Conservation (phyloP, 768 basidiomycete species). For the Dendrothele bispora region DNA sequence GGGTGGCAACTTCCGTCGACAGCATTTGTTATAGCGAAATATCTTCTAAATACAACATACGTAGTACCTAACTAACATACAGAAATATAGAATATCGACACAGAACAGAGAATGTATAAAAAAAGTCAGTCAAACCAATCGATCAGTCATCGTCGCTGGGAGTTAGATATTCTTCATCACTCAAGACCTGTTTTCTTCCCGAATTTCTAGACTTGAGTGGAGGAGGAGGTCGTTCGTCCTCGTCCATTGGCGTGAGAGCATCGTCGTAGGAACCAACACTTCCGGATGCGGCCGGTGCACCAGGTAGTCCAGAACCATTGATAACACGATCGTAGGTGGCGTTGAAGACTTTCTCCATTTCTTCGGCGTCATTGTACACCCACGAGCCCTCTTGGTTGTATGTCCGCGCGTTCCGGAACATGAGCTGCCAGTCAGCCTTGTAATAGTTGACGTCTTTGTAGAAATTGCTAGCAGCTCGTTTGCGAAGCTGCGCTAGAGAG, state of each 20-base stretch:
- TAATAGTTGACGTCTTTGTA: conserved; percentile 78
- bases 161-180: conserved; percentile 50
- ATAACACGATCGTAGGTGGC: conserved; percentile 65
- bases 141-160: conserved; percentile 63
- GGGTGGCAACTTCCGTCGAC: too few relatives aligned
- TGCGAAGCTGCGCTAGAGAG: conserved; percentile 82
- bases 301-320: conserved; percentile 71
- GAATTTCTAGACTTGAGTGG: conserved; percentile 54
- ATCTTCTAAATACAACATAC: too few relatives aligned
- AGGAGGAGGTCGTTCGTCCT: conserved; percentile 66
- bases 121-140: not conserved
- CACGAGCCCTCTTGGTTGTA: conserved; percentile 96
- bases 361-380: conserved; percentile 92
- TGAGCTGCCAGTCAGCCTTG: conserved; percentile 80
- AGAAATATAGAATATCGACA: not conserved
- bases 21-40: too few relatives aligned
- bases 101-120: not conserved
- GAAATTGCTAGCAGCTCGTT: conserved; percentile 60
- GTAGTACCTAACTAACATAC: too few relatives aligned
- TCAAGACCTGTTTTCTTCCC: conserved; percentile 72
- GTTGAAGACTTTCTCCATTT: conserved; percentile 90
- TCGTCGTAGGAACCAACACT: conserved; percentile 51
- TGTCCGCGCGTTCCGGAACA: conserved; percentile 92
- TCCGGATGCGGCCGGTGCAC: conserved; percentile 48
- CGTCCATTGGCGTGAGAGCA: conserved; percentile 79